Evolutionary conservation across 768 basidiomycete genomes (phyloP).

Genomic region (Phylloporus rhodoxanthus): DNA sequence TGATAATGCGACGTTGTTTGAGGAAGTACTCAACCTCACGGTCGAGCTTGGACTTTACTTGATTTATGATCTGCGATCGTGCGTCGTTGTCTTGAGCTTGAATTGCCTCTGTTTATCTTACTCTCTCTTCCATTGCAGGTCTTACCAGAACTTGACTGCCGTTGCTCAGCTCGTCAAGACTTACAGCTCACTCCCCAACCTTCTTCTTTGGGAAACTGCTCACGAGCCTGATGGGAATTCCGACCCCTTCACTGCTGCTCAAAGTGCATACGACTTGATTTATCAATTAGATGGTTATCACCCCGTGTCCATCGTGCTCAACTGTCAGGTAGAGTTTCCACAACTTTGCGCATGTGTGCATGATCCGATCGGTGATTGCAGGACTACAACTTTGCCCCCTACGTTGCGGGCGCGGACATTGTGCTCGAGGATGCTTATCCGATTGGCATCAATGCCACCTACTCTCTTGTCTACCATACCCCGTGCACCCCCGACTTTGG

Average conservation of each 20-base stretch:
- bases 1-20: constrained; percentile 41
- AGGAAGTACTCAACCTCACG: constrained; percentile 17
- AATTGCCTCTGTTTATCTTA: not conserved
- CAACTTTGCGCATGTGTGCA: too few relatives aligned
- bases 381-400: constrained; percentile 58
- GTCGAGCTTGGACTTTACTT: constrained; percentile 41
- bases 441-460: constrained; percentile 55
- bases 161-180: constrained; percentile 60
- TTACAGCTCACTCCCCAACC: constrained; percentile 60
- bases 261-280: constrained; percentile 41
- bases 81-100: constrained; percentile 1
- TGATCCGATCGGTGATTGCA: constrained; percentile 15
- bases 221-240: constrained; percentile 69
- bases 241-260: constrained; percentile 37
- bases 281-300: constrained; percentile 51
- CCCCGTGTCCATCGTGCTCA: constrained; percentile 50
- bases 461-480: constrained; percentile 54
- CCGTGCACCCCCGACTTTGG: constrained; percentile 60
- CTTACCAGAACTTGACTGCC: constrained; percentile 55
- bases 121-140: constrained; percentile 21
- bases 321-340: constrained; percentile 33
- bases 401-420: constrained; percentile 61
- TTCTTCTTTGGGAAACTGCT: constrained; percentile 66
- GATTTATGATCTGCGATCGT: constrained; percentile 76
- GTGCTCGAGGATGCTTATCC: constrained; percentile 45